These are phyloP conservation scores for Nicotiana paniculata DNA, from an alignment of 257 asterid genomes.

Conservation along the genomic window DNA sequence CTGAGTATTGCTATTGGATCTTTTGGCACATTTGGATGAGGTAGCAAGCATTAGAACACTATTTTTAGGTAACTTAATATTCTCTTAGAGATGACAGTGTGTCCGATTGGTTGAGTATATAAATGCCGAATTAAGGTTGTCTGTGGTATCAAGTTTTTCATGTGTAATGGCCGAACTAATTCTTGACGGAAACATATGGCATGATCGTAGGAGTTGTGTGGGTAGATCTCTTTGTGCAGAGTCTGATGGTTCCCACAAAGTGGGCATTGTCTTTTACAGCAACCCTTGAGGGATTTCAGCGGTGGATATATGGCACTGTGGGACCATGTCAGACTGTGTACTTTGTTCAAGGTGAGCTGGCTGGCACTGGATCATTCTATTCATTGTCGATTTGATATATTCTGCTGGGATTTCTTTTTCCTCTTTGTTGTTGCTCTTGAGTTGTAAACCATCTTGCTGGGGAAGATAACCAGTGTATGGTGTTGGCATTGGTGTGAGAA, in stretches of 20 bases:
- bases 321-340: conserved; percentile 2
- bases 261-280: conserved; percentile 4
- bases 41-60: background rate
- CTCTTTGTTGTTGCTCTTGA: background rate
- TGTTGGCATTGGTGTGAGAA: background rate
- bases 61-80: background rate
- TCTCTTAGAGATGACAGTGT: background rate
- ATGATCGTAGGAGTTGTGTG: conserved; percentile 5
- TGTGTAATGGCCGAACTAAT: background rate
- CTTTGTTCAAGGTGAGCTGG: conserved; percentile 18
- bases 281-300: conserved; percentile 8
- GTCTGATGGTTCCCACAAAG: conserved; percentile 7
- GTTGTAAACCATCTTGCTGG: background rate
- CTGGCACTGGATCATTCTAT: conserved; percentile 4
- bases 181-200: conserved; percentile 5
- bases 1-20: background rate
- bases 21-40: background rate
- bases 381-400: background rate
- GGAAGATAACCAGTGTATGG: background rate
- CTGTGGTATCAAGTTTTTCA: background rate
- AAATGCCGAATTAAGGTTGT: background rate
- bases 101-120: background rate
- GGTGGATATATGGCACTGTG: background rate
- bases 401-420: background rate
- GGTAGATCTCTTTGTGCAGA: background rate